Conservation (phyloP, 305 asterid genomes). For the Euphrasia arctica region DNA sequence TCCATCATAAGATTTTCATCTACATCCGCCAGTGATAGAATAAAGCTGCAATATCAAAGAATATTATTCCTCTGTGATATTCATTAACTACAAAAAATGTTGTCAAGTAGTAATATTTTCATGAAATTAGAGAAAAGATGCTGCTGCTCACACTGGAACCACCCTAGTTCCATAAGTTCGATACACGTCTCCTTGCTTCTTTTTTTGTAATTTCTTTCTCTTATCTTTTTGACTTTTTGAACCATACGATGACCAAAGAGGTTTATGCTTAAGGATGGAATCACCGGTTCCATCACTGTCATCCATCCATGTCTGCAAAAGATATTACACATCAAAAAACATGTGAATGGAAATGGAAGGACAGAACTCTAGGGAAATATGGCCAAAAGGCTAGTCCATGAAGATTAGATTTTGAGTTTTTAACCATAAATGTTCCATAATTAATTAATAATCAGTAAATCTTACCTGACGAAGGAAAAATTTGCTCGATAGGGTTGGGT, state of each 20-base stretch:
- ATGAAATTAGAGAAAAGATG: constrained; percentile 22
- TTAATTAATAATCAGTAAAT: constrained; percentile 26
- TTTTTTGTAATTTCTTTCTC: constrained; percentile 47
- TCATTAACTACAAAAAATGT: neutral
- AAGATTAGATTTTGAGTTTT: constrained; percentile 4
- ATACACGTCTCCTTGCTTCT: constrained; percentile 61
- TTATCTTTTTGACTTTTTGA: constrained; percentile 51
- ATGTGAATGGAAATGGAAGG: constrained; percentile 12
- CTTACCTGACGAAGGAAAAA: constrained; percentile 91
- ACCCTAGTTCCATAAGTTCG: constrained; percentile 98
- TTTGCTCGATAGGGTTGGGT: constrained; percentile 81
- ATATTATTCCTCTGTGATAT: constrained; percentile 11
- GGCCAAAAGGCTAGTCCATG: constrained; percentile 7
- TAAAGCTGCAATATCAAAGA: constrained; percentile 64
- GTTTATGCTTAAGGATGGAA: constrained; percentile 84
- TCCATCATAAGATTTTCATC: constrained; percentile 98
- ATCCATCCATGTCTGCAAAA: constrained; percentile 80
- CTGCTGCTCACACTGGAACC: constrained; percentile 82
- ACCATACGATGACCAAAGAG: constrained; percentile 77
- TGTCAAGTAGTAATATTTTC: constrained; percentile 9
- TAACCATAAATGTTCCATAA: constrained; percentile 24
- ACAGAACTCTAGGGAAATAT: constrained; percentile 6
- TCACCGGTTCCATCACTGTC: constrained; percentile 57
- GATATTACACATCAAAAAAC: constrained; percentile 31
- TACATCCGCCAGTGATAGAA: constrained; percentile 93